Conservation (phyloP, 495 filamentous ascomycete genomes). For the Penicillium maclennaniae region DNA sequence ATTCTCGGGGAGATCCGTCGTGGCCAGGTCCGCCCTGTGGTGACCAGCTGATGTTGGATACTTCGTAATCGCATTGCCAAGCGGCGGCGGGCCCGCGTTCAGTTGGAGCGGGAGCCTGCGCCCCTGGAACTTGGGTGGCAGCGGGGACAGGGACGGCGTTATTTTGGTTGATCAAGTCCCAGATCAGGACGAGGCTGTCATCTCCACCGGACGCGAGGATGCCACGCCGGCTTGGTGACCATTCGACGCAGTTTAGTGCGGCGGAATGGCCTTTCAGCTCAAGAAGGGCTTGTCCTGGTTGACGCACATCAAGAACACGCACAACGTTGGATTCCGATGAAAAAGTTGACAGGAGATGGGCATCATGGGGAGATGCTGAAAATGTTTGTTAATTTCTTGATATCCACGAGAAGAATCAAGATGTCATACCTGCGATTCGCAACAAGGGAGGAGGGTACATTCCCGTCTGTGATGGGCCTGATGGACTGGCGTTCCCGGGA, state of each 20-base stretch:
- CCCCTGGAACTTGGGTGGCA: constrained; percentile 27
- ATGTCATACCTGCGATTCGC: constrained; percentile 62
- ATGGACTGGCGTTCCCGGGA: constrained; percentile 56
- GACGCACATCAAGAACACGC: constrained; percentile 92
- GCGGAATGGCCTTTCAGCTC: constrained; percentile 91
- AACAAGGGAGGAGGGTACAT: constrained; percentile 80
- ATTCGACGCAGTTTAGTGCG: constrained; percentile 87
- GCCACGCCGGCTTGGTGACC: constrained; percentile 83
- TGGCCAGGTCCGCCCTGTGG: constrained; percentile 66
- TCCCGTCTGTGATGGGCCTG: constrained; percentile 69
- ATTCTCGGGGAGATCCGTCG: constrained; percentile 72
- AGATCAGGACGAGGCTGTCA: constrained; percentile 84
- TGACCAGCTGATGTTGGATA: constrained; percentile 92
- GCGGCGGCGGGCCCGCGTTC: constrained; percentile 68
- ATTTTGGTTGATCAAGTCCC: constrained; percentile 80
- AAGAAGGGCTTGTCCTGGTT: constrained; percentile 90
- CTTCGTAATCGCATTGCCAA: constrained; percentile 96
- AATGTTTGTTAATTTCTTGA: neutral
- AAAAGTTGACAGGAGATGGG: constrained; percentile 93
- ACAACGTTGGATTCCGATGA: constrained; percentile 90
- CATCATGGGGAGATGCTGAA: constrained; percentile 89
- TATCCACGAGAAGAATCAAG: neutral
- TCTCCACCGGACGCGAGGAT: constrained; percentile 90
- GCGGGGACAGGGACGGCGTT: constrained; percentile 46
- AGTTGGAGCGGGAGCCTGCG: constrained; percentile 31